Evolutionary conservation across 2,329 filamentous ascomycete species (phyloP).

Genomic region (Fusarium sterilihyphosum): DNA sequence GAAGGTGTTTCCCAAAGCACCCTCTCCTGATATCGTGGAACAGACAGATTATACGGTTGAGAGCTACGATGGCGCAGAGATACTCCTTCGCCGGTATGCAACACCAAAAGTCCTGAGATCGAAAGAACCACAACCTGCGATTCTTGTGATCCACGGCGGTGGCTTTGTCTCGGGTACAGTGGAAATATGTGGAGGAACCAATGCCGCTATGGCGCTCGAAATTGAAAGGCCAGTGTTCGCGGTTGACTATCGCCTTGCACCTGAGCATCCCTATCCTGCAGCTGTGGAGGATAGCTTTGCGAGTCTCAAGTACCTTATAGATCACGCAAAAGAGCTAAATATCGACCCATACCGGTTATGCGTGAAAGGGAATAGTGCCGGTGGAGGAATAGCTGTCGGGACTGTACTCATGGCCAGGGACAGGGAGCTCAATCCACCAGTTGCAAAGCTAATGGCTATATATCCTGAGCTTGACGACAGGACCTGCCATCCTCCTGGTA

Average conservation of each 20-base stretch:
- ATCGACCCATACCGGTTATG: conserved; percentile 28
- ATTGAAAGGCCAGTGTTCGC: conserved; percentile 27
- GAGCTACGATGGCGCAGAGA: conserved; percentile 21
- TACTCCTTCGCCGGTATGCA: conserved; percentile 29
- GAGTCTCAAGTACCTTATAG: conserved; percentile 19
- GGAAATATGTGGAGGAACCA: conserved; percentile 3
- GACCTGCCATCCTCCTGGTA: not conserved
- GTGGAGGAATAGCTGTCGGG: conserved; percentile 22
- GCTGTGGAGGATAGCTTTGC: conserved; percentile 32
- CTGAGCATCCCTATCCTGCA: conserved; percentile 25
- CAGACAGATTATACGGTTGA: conserved; percentile 20
- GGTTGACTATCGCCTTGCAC: conserved; percentile 37
- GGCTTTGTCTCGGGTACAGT: conserved; percentile 22
- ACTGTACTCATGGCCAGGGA: conserved; percentile 30
- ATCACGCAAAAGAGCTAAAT: conserved; percentile 27
- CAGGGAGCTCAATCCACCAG: conserved; percentile 16
- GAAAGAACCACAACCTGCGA: conserved; percentile 17
- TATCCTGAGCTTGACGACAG: conserved; percentile 37
- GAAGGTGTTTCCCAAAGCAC: conserved; percentile 5
- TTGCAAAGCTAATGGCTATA: conserved; percentile 28
- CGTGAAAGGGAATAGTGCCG: conserved; percentile 32
- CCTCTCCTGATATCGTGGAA: not conserved
- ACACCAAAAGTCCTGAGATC: conserved; percentile 2
- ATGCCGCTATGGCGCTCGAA: not conserved
- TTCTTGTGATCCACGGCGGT: conserved; percentile 33